A percentile compares a stretch with the other conserved stretches of the same genome.
Evolutionary conservation across 805 yeast genomes (phyloP).

Genomic region (Barnettozyma pratensis): DNA sequence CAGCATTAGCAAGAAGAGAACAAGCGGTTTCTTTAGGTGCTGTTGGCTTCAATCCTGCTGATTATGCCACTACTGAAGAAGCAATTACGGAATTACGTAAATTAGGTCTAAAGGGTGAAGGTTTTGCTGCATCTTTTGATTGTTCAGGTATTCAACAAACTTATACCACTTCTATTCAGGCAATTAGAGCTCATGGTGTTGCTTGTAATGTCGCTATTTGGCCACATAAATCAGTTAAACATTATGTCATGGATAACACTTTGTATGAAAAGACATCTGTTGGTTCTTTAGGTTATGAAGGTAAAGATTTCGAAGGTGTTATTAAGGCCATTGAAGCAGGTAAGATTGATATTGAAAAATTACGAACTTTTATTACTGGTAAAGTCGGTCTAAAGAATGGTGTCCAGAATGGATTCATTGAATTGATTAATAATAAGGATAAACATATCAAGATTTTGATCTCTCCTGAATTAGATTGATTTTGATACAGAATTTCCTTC

Average conservation of each 20-base stretch:
- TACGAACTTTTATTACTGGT: slow-evolving; percentile 34
- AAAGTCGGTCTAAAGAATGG: slow-evolving; percentile 35
- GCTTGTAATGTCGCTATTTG: slow-evolving; percentile 46
- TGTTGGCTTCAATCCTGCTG: slow-evolving; percentile 38
- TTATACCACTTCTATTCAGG: slow-evolving; percentile 36
- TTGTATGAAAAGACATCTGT: slow-evolving; percentile 37
- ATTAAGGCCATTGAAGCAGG: slow-evolving; percentile 37
- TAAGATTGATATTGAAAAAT: slow-evolving; percentile 30
- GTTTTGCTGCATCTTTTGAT: slow-evolving; percentile 48
- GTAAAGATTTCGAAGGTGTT: slow-evolving; percentile 38
- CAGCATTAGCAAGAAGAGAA: slow-evolving; percentile 56
- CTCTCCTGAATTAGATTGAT: slow-evolving; percentile 26
- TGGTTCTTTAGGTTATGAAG: slow-evolving; percentile 42
- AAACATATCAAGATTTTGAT: slow-evolving; percentile 42
- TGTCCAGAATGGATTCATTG: slow-evolving; percentile 37
- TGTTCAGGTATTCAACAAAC: slow-evolving; percentile 48
- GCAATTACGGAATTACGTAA: slow-evolving; percentile 29
- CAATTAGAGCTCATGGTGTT: slow-evolving; percentile 37
- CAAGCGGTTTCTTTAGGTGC: slow-evolving; percentile 48
- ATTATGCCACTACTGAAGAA: slow-evolving; percentile 22
- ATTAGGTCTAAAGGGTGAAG: slow-evolving; percentile 36
- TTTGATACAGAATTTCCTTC: not conserved
- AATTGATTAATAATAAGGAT: slow-evolving; percentile 38
- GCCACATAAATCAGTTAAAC: slow-evolving; percentile 41
- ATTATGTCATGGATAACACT: slow-evolving; percentile 42